Conservation (phyloP, 2,329 filamentous ascomycete species). For the Cladosporium phlei region DNA sequence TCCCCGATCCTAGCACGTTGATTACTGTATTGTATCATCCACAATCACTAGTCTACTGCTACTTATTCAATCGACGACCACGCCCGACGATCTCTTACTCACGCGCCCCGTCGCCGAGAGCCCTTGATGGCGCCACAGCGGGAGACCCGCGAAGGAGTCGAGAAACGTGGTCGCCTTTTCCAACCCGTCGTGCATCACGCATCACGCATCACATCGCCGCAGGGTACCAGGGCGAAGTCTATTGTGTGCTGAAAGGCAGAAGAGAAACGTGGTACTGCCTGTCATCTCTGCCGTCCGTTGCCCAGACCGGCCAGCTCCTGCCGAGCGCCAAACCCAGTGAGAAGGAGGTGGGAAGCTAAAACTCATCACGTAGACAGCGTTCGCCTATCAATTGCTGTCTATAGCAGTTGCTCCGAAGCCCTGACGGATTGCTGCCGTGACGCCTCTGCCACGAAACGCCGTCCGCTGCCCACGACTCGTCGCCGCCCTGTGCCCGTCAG, state of each 20-base stretch:
- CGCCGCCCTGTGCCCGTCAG: neutral
- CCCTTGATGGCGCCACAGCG: conserved; percentile 12
- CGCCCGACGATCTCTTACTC: neutral
- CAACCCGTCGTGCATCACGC: conserved; percentile 12
- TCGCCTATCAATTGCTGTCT: neutral
- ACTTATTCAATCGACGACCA: neutral
- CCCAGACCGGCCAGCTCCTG: neutral
- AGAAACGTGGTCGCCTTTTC: conserved; percentile 12
- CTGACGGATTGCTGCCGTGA: conserved; percentile 7
- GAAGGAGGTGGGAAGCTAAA: too few relatives aligned
- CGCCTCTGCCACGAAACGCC: too few relatives aligned
- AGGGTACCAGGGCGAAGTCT: conserved; percentile 12
- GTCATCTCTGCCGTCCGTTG: neutral
- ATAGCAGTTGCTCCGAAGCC: neutral
- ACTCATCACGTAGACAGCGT: neutral
- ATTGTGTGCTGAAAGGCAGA: conserved; percentile 3
- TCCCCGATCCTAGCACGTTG: neutral
- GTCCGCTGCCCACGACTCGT: neutral
- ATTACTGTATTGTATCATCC: too few relatives aligned
- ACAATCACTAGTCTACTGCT: too few relatives aligned
- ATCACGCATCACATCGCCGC: too few relatives aligned
- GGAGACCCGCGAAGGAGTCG: conserved; percentile 12
- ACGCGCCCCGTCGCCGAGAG: neutral
- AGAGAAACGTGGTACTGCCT: conserved; percentile 6
- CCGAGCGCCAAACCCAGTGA: neutral